A percentile compares a stretch with the other conserved stretches of the same genome.
Conservation (phyloP, 257 asterid species). For the Ilex asprella region DNA sequence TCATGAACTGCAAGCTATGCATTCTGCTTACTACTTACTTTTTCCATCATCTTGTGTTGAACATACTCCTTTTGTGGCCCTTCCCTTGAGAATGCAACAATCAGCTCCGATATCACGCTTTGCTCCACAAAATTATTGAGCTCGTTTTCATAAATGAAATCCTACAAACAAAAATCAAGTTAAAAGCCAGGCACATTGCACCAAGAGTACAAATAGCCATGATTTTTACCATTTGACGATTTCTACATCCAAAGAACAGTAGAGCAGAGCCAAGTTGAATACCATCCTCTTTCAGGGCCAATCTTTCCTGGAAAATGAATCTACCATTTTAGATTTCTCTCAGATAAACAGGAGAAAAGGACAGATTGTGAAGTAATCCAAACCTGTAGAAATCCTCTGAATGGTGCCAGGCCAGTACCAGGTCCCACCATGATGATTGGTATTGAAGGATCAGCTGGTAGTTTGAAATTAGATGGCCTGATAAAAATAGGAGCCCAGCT, state of each 20-base stretch:
- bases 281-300: constrained; percentile 49
- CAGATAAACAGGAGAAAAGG: constrained; percentile 2
- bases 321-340: constrained; percentile 9
- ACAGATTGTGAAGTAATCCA: not conserved
- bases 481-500: constrained; percentile 66
- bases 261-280: constrained; percentile 64
- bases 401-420: constrained; percentile 85
- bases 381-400: constrained; percentile 75
- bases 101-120: constrained; percentile 59
- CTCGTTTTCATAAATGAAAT: constrained; percentile 70
- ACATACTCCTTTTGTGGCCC: constrained; percentile 71
- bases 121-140: constrained; percentile 41
- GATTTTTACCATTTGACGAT: constrained; percentile 48
- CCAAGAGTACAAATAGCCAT: not conserved
- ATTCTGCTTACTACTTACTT: constrained; percentile 20
- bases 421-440: constrained; percentile 79
- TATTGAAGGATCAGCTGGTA: constrained; percentile 56
- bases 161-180: constrained; percentile 32
- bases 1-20: not conserved
- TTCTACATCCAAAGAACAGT: constrained; percentile 69
- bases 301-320: constrained; percentile 49
- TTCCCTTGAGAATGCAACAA: constrained; percentile 74
- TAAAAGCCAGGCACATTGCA: not conserved
- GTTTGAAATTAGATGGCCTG: constrained; percentile 65
- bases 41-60: constrained; percentile 68